These are phyloP conservation scores for Dactylellina sp. DNA, from an alignment of 2,329 filamentous ascomycete genomes.

Conservation along the genomic window DNA sequence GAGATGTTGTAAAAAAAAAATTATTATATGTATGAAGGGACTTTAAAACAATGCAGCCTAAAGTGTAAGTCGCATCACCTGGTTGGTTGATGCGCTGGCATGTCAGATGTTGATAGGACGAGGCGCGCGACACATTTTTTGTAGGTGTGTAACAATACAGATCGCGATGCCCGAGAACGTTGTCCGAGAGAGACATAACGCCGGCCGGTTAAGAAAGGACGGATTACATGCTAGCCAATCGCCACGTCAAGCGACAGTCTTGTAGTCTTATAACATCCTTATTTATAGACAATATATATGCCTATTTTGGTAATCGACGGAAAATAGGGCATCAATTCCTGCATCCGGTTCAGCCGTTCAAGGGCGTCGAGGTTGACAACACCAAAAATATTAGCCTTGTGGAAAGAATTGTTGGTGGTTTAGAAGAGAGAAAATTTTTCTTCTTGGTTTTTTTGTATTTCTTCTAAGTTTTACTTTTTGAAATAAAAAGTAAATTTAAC, in stretches of 20 bases:
- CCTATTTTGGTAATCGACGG: slow-evolving; percentile 25
- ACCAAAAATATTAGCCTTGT: slow-evolving; percentile 37
- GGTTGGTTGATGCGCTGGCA: slow-evolving; percentile 51
- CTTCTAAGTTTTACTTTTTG: not conserved
- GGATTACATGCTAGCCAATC: slow-evolving; percentile 6
- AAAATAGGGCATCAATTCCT: slow-evolving; percentile 24
- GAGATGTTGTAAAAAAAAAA: no score
- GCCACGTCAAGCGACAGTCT: slow-evolving; percentile 41
- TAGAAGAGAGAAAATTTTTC: no score
- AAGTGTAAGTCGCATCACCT: slow-evolving; percentile 21
- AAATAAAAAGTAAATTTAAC: not conserved
- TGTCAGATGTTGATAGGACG: slow-evolving; percentile 17
- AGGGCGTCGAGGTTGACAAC: slow-evolving; percentile 41
- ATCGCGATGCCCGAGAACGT: slow-evolving; percentile 8
- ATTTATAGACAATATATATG: slow-evolving; percentile 28
- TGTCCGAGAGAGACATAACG: not conserved
- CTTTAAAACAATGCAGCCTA: slow-evolving; percentile 6
- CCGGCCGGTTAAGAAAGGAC: not conserved
- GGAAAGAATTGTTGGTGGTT: not conserved
- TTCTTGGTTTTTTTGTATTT: not conserved
- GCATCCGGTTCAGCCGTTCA: slow-evolving; percentile 25
- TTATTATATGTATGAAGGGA: no score
- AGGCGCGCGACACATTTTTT: not conserved
- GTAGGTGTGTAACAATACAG: not conserved
- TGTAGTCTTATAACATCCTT: slow-evolving; percentile 16